A percentile compares a stretch with the other conserved stretches of the same genome.
phyloP scores from a whole-genome alignment of 495 filamentous ascomycete species.

The Margaritispora aquatica region DNA sequence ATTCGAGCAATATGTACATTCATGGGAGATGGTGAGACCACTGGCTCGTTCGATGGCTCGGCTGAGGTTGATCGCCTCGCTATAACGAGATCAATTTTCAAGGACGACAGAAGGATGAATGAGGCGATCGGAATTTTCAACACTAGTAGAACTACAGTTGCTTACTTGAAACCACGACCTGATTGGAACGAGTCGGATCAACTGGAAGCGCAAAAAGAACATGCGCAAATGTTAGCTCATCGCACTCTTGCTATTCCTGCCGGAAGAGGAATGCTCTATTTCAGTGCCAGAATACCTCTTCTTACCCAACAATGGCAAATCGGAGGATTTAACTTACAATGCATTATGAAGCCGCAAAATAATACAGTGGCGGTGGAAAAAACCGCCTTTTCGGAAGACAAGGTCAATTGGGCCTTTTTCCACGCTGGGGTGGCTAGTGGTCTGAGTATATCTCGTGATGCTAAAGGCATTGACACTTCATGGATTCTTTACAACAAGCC shows the following conservation, averaged over 20 bases:
- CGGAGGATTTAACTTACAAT: conserved; percentile 79
- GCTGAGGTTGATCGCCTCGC: conserved; percentile 74
- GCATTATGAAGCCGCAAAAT: conserved; percentile 84
- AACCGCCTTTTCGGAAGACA: conserved; percentile 80
- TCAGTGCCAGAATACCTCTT: conserved; percentile 73
- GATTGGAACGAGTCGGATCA: conserved; percentile 79
- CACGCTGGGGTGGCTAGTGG: conserved; percentile 90
- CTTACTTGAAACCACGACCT: conserved; percentile 66
- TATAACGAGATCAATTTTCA: conserved; percentile 79
- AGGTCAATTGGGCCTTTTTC: conserved; percentile 96
- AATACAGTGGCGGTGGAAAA: conserved; percentile 86
- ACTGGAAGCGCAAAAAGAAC: conserved; percentile 88
- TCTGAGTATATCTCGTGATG: conserved; percentile 80
- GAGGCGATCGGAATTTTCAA: conserved; percentile 78
- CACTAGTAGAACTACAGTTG: conserved; percentile 66
- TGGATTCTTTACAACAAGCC: conserved; percentile 99
- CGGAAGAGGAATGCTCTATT: conserved; percentile 78
- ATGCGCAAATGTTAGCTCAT: conserved; percentile 76
- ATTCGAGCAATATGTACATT: conserved; percentile 65
- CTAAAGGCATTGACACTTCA: conserved; percentile 91
- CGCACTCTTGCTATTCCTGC: conserved; percentile 83
- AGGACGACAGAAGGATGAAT: conserved; percentile 78
- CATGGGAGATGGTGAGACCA: conserved; percentile 49
- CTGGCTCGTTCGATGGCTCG: conserved; percentile 56
- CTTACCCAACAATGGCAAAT: conserved; percentile 87